Evolutionary conservation across 1,284 basidiomycete species (phyloP).

Genomic region (Taiwanofungus camphoratus): DNA sequence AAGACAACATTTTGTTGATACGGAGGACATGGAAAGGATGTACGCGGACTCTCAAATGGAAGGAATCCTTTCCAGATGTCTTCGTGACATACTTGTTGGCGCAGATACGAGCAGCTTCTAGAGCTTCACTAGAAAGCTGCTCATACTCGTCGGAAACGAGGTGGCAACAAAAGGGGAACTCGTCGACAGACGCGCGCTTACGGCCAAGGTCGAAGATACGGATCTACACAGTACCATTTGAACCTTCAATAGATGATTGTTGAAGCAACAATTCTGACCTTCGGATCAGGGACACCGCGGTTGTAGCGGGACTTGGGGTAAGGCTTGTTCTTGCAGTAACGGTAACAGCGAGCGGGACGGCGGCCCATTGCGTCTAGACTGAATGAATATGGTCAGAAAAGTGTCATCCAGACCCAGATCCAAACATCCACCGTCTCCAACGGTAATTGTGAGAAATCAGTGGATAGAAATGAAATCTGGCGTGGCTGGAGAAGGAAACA

Average conservation of each 20-base stretch:
- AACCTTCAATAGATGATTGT: conserved; percentile 1
- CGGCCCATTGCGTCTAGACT: conserved; percentile 70
- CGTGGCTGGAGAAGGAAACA: conserved; percentile 9
- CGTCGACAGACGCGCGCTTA: conserved; percentile 93
- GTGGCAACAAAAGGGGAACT: conserved; percentile 96
- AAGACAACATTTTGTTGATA: conserved; percentile 99
- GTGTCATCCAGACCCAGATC: conserved; percentile 24
- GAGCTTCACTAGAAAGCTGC: conserved; percentile 92
- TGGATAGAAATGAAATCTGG: conserved; percentile 21
- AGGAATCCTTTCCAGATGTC: conserved; percentile 96
- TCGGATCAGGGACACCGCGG: conserved; percentile 95
- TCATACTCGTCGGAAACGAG: conserved; percentile 99
- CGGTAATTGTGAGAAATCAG: conserved; percentile 15
- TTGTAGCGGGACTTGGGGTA: conserved; percentile 94
- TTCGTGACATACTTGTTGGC: conserved; percentile 99
- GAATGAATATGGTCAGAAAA: conserved; percentile 7
- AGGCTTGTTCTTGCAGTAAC: conserved; percentile 99
- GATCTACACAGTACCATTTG: conserved; percentile 45
- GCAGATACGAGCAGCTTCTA: conserved; percentile 98
- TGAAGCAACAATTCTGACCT: conserved; percentile 41
- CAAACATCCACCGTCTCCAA: conserved; percentile 24
- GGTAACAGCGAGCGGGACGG: conserved; percentile 93
- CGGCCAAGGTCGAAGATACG: conserved; percentile 93
- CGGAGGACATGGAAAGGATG: conserved; percentile 99
- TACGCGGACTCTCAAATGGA: conserved; percentile 96